Evolutionary conservation across 805 yeast genomes (phyloP).

Genomic region (Suhomyces sp.): DNA sequence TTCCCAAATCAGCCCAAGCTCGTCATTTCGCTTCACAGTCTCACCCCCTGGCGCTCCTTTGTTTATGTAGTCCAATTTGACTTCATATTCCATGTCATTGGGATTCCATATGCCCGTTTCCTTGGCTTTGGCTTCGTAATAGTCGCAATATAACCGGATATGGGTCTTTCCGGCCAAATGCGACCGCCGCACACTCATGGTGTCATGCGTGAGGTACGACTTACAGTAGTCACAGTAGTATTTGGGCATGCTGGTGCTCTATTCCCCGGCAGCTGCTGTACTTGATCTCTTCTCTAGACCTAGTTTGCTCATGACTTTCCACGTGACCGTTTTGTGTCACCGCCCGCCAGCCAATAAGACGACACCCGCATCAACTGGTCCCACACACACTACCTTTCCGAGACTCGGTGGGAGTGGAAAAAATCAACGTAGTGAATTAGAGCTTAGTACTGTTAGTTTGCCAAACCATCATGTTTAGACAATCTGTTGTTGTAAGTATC

Average conservation of each 20-base stretch:
- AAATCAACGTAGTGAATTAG: conserved; percentile 1
- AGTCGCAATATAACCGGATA: conserved; percentile 64
- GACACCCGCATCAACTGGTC: background rate
- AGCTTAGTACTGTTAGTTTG: background rate
- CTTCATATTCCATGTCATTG: conserved; percentile 30
- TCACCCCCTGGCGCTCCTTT: conserved; percentile 25
- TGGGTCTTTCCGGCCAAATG: conserved; percentile 80
- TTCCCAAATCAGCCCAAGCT: conserved; percentile 4
- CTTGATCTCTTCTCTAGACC: background rate
- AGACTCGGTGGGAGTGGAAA: conserved; percentile 6
- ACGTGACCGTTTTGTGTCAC: conserved; percentile 4
- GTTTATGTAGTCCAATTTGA: conserved; percentile 34
- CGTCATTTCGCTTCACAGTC: background rate
- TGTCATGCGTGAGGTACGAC: conserved; percentile 81
- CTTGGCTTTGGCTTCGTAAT: conserved; percentile 52
- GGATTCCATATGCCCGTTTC: conserved; percentile 33
- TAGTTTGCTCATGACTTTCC: background rate
- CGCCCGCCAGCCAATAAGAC: conserved; percentile 2
- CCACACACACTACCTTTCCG: conserved; percentile 7
- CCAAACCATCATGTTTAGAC: conserved; percentile 33
- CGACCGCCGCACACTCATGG: conserved; percentile 78
- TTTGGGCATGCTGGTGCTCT: conserved; percentile 48
- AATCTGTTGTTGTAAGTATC: conserved; percentile 38
- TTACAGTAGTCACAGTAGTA: conserved; percentile 85
- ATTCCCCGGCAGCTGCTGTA: background rate